Conservation (phyloP, 2,329 filamentous ascomycete genomes). For the Microsporum audouinii region DNA sequence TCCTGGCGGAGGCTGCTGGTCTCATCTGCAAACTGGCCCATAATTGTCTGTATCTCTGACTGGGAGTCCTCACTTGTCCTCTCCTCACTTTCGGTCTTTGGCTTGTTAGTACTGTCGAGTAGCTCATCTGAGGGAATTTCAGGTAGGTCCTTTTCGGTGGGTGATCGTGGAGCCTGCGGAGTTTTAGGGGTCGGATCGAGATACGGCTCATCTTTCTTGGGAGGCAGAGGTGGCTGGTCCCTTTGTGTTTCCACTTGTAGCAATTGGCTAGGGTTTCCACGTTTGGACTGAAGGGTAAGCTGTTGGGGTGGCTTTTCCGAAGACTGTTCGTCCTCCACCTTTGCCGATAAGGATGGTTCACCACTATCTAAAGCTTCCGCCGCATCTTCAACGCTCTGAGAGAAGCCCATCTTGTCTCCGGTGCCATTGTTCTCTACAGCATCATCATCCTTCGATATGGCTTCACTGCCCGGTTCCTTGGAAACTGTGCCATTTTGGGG, state of each 20-base stretch:
- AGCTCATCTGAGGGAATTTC: slow-evolving; percentile 24
- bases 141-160: slow-evolving; percentile 32
- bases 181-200: slow-evolving; percentile 39
- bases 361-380: background rate
- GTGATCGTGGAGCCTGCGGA: slow-evolving; percentile 31
- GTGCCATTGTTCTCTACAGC: background rate
- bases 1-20: slow-evolving; percentile 58
- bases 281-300: slow-evolving; percentile 8
- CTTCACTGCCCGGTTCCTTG: background rate
- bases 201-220: slow-evolving; percentile 43
- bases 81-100: slow-evolving; percentile 40
- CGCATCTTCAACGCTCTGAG: background rate
- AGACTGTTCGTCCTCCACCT: background rate
- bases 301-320: background rate
- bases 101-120: slow-evolving; percentile 9
- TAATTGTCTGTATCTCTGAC: slow-evolving; percentile 90
- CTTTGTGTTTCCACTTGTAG: slow-evolving; percentile 7
- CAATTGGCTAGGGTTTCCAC: background rate
- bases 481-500: background rate
- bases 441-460: background rate
- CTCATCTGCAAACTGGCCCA: slow-evolving; percentile 82
- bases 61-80: slow-evolving; percentile 58
- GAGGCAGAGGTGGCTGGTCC: slow-evolving; percentile 36
- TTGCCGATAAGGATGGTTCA: background rate
- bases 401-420: background rate